Base-by-base conservation (phyloP, 441 rosid species). In the Pelargonium australe region DNA sequence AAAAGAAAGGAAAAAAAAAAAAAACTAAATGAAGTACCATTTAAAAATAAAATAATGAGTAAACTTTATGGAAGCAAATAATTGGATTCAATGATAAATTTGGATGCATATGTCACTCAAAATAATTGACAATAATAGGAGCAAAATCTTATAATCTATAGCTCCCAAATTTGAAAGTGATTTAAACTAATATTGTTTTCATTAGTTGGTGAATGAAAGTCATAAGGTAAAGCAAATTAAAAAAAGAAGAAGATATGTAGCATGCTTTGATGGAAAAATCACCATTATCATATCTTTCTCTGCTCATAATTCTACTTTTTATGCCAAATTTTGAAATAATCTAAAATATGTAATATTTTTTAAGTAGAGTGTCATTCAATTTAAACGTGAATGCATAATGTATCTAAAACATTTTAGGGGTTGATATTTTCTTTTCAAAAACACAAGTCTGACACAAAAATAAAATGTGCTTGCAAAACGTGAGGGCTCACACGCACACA, bases 191-290 rank as follows among this genome's bases (percentile, higher is more conserved):
- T 69, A 2, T 49, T 49, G 13, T 13, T 49, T 49, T 13, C n/a
- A 49, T 41, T 62, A 70, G 76, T 71, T 69, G 76, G 68, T 67
- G 34, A 60, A 66, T 76, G 66, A 17, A 77, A 63, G 64, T 9
- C 23, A 55, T 17, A 68, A 71, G 79, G 4, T 49, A n/a, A 4
- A 81, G 83, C 64, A 16, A 40, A 45, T 7, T 71, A 83, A 79
- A 78, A 34, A 34, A 80, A 76, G 84, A 83, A 84, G n/a, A n/a
- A n/a, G n/a, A n/a, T n/a, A 86, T 81, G 9, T 73, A 62, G 63
- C 47, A 73, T 40, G 83, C 84, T 81, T 73, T 14, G 79, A 65
- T 72, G 66, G 66, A 84, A 81, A 81, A 80, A n/a, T n/a, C n/a
- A n/a, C n/a, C n/a, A n/a, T n/a, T 58, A 55, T 20, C 78, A 68